Evolutionary conservation across 2,329 filamentous ascomycete species (phyloP), one percentile per base, ranked within the genome.

Genomic region (Graphiopsis chlorocephala): DNA sequence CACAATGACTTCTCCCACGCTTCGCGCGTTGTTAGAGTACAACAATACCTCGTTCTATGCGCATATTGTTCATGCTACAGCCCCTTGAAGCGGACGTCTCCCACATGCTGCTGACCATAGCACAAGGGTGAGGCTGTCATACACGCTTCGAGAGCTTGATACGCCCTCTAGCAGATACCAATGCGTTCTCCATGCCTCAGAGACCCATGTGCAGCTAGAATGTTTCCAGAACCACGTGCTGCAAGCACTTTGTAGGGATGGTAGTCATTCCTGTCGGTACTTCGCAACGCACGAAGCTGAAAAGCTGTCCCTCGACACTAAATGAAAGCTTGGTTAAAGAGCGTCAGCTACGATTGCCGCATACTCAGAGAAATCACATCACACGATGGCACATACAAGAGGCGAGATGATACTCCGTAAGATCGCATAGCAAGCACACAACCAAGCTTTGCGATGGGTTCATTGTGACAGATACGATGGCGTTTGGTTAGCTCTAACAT

Each of bases 351-450:
- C 33, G 5, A 11, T 35, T 35, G 12, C 33, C 33, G 12, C 12
- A 12, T 35, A 15, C 33, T 35, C 33, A 35, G 33, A 35, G 33
- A 35, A 35, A 35, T 14, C 33, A 15, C 12, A 35, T 15, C 33
- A 35, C 12, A 35, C 33, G 12, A 35, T 35, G 33, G 12, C 33
- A 35, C 33, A 35, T 14, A 35, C 33, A 35, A 35, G 33, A 35
- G 33, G 5, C 33, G 33, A 35, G 33, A 35, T 15, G n/a, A n/a
- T n/a, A n/a, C n/a, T 50, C 25, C 47, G 15, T 55, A 55, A 29
- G 26, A 31, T 55, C 50, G 50, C 50, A 55, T 55, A 26, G 50
- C 50, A 55, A 55, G 50, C 50, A 55, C 50, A 55, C 50, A 29
- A 55, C n/a, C 26, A 55, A 55, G 50, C 50, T 55, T 55, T 55